Evolutionary conservation across 345 rosid species (phyloP), one percentile per base, ranked within the genome.

Genomic region (Leavenworthia alabamica): DNA sequence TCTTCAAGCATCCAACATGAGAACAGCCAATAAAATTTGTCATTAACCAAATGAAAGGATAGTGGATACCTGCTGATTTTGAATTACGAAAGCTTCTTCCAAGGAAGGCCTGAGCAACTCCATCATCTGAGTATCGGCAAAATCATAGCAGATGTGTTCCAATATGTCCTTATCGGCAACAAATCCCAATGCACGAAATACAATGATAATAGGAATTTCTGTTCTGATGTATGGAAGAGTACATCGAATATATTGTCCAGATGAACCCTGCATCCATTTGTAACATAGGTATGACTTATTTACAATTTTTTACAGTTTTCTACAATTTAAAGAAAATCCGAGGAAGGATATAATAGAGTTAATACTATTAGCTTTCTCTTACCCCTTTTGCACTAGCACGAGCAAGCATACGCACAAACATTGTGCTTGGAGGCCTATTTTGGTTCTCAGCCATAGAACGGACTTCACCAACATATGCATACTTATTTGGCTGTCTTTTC

Each of bases 361-460:
- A 7, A 19, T 20, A 72, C 27, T 17, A 44, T 11, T 59, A 45
- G 50, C 29, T 50, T 45, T 71, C 16, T 35, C 64, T 77, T 80
- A 93, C 99, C 91, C 97, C 99, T 76, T 86, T 93, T 24, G 99
- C 86, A 74, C 99, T 86, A 12, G 99, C 84, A 32, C 96, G 88
- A 66, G 99, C 79, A 81, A 93, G 97, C 99, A 93, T 93, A 49
- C 96, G 84, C 52, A 93, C 99, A 82, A 89, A 89, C 99, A 93
- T 89, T 10, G 97, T 82, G 75, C 99, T 89, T 15, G 99, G 99
- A 11, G 96, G 97, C 75, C 88, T 80, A 63, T 89, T 92, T 67
- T 93, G 99, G 62, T 81, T 80, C 75, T 93, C 97, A 4, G 97
- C 97, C 99, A 93, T 89, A 35, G 99, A 93, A 41, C 97, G 88